Evolutionary conservation across 2,329 filamentous ascomycete genomes (phyloP).

Genomic region (Taxawa tesnikishii): DNA sequence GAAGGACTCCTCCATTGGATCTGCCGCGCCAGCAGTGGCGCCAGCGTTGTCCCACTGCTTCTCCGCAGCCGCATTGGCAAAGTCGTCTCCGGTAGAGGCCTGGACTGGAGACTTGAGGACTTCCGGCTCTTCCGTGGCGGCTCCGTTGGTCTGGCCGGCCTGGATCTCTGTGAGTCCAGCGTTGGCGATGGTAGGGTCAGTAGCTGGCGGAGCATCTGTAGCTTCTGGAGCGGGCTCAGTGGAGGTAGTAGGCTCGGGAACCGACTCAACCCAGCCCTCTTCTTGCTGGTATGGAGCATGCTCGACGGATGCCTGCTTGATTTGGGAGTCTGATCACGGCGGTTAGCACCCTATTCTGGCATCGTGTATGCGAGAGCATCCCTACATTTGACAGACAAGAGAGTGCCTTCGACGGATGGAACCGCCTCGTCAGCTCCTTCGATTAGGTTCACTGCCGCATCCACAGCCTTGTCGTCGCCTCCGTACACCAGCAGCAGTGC

Average conservation of each 20-base stretch:
- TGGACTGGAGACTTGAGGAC: constrained; percentile 19
- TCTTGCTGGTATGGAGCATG: constrained; percentile 43
- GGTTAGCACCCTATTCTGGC: constrained; percentile 2
- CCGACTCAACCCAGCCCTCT: constrained; percentile 36
- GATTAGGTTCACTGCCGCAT: constrained; percentile 65
- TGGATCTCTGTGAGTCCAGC: constrained; percentile 58
- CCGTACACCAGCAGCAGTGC: constrained; percentile 67
- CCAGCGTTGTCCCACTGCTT: constrained; percentile 54
- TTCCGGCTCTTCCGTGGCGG: constrained; percentile 15
- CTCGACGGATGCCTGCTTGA: constrained; percentile 27
- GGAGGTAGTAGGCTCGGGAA: too few relatives aligned
- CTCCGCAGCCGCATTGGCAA: constrained; percentile 44
- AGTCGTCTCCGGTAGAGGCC: constrained; percentile 25
- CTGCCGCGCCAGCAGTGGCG: constrained; percentile 32
- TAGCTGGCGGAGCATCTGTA: constrained; percentile 17
- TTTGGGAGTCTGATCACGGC: constrained; percentile 18
- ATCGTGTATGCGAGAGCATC: constrained; percentile 7
- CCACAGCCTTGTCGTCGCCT: constrained; percentile 62
- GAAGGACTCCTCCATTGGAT: constrained; percentile 52
- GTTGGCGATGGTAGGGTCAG: constrained; percentile 56
- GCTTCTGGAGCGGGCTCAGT: constrained; percentile 8
- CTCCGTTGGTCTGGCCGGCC: constrained; percentile 18
- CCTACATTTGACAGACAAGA: constrained; percentile 61
- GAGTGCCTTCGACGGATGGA: constrained; percentile 50
- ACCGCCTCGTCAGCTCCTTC: constrained; percentile 58